Conservation (phyloP, 129 eudicot genomes). For the Arctium lappa region DNA sequence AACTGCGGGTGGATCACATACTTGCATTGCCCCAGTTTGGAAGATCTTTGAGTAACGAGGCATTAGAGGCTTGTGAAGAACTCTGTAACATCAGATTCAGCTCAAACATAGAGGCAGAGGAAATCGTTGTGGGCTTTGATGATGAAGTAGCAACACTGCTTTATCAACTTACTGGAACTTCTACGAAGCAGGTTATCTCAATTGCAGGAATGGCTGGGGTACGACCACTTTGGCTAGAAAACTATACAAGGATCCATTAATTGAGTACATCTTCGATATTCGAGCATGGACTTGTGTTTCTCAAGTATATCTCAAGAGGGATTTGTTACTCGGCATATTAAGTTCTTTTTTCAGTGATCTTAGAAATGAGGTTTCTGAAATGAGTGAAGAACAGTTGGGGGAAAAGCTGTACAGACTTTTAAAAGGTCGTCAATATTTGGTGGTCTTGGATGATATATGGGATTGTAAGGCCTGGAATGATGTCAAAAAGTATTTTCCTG, state of each 20-base stretch:
- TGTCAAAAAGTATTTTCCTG: slow-evolving; percentile 15
- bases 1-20: too few relatives aligned
- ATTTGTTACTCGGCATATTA: slow-evolving; percentile 6
- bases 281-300: not conserved
- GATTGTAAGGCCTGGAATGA: not conserved
- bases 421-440: not conserved
- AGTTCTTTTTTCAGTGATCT: not conserved
- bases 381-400: slow-evolving; percentile 2
- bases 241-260: not conserved
- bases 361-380: not conserved
- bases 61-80: too few relatives aligned
- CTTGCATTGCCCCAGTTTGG: too few relatives aligned
- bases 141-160: too few relatives aligned
- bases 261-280: not conserved
- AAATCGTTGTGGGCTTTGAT: too few relatives aligned
- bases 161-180: too few relatives aligned
- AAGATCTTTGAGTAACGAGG: too few relatives aligned
- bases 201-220: not conserved
- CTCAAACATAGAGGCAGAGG: too few relatives aligned
- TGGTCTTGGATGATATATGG: not conserved
- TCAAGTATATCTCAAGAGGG: too few relatives aligned
- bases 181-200: too few relatives aligned
- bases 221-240: too few relatives aligned
- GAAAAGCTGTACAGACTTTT: not conserved
- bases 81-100: too few relatives aligned